Conservation (phyloP, 2,329 filamentous ascomycete species). For the Penicillium sp. region DNA sequence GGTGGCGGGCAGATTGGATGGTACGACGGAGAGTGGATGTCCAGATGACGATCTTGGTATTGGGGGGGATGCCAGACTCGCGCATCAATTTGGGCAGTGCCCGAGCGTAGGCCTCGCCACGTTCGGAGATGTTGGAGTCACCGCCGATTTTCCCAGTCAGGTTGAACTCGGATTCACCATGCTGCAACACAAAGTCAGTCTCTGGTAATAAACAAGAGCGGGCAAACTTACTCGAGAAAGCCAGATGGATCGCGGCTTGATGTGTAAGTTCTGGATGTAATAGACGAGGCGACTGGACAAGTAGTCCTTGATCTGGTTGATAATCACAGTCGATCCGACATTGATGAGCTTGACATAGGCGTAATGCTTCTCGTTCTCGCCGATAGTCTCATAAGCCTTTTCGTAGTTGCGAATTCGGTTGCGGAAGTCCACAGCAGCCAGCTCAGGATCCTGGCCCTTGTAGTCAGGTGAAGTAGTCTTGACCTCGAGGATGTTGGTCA, state of each 20-base stretch:
- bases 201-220: background rate
- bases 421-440: slow-evolving; percentile 84
- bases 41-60: slow-evolving; percentile 64
- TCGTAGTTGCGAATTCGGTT: slow-evolving; percentile 96
- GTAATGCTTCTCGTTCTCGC: slow-evolving; percentile 77
- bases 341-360: slow-evolving; percentile 98
- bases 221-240: slow-evolving; percentile 69
- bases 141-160: slow-evolving; percentile 86
- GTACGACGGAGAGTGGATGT: slow-evolving; percentile 75
- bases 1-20: slow-evolving; percentile 81
- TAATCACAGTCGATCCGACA: slow-evolving; percentile 91
- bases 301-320: slow-evolving; percentile 96
- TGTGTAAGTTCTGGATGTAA: slow-evolving; percentile 97
- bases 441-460: slow-evolving; percentile 84
- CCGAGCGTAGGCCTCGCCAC: slow-evolving; percentile 80
- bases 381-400: slow-evolving; percentile 90
- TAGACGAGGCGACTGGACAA: slow-evolving; percentile 94
- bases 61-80: slow-evolving; percentile 71
- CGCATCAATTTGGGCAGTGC: slow-evolving; percentile 79
- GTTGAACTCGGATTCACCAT: slow-evolving; percentile 93
- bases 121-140: slow-evolving; percentile 77
- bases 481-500: slow-evolving; percentile 96
- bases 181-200: slow-evolving; percentile 47
- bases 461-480: slow-evolving; percentile 97
- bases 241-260: slow-evolving; percentile 94